Evolutionary conservation across 2,329 filamentous ascomycete genomes (phyloP).

Genomic region (Fulvia fulva): DNA sequence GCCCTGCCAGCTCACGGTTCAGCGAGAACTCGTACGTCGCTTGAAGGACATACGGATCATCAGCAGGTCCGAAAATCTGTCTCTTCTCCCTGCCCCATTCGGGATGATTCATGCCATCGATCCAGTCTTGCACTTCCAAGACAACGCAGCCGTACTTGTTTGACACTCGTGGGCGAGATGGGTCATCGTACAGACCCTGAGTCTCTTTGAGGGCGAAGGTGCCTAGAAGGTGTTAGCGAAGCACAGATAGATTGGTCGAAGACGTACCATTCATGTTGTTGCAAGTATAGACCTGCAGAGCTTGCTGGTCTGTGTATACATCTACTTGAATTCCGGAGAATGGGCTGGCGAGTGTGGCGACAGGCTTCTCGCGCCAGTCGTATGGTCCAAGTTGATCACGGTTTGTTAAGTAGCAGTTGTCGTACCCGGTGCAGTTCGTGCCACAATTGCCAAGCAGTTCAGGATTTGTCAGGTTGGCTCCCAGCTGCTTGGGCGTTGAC

Average conservation of each 20-base stretch:
- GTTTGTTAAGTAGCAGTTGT: slow-evolving; percentile 68
- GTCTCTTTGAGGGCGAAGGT: slow-evolving; percentile 63
- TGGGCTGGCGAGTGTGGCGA: slow-evolving; percentile 64
- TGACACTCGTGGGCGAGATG: slow-evolving; percentile 58
- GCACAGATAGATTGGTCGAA: slow-evolving; percentile 12
- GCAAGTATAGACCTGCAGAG: slow-evolving; percentile 86
- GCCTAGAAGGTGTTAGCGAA: slow-evolving; percentile 36
- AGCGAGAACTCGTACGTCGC: slow-evolving; percentile 42
- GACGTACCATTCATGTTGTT: slow-evolving; percentile 66
- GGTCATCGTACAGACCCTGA: slow-evolving; percentile 58
- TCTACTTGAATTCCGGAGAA: slow-evolving; percentile 83
- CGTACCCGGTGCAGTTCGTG: slow-evolving; percentile 76
- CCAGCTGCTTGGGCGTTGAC: slow-evolving; percentile 74
- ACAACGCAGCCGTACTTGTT: slow-evolving; percentile 79
- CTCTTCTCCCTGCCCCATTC: slow-evolving; percentile 66
- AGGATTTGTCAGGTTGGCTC: slow-evolving; percentile 60
- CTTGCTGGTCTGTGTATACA: slow-evolving; percentile 77
- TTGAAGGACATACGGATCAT: slow-evolving; percentile 42
- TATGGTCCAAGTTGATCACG: slow-evolving; percentile 54
- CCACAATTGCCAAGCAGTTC: slow-evolving; percentile 73
- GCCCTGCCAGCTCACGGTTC: slow-evolving; percentile 3
- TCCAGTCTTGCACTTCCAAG: slow-evolving; percentile 88
- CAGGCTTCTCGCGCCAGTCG: slow-evolving; percentile 61
- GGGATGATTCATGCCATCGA: slow-evolving; percentile 90
- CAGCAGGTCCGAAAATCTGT: slow-evolving; percentile 46